Conservation (phyloP, 176 grass and related monocot species). For the Avena atlantica region DNA sequence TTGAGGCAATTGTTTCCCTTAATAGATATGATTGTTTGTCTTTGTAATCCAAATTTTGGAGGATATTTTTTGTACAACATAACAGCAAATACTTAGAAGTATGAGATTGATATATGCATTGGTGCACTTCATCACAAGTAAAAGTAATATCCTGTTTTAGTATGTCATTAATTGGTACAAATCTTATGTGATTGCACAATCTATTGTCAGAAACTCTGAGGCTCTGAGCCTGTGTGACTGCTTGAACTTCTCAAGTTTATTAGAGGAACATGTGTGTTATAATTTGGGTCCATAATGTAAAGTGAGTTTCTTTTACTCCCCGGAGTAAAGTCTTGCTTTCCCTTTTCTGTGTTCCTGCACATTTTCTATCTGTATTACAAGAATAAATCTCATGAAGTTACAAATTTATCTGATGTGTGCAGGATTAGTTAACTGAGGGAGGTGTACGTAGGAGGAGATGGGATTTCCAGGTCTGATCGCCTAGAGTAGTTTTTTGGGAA, state of each 20-base stretch:
- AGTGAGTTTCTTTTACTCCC: neutral
- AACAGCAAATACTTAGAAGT: slow-evolving; percentile 5
- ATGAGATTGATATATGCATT: slow-evolving; percentile 5
- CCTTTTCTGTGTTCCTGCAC: neutral
- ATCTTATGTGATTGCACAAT: slow-evolving; percentile 26
- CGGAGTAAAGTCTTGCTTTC: neutral
- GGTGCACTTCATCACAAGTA: slow-evolving; percentile 19
- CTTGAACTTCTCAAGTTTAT: slow-evolving; percentile 9
- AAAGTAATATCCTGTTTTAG: slow-evolving; percentile 25
- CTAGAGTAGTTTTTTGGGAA: neutral
- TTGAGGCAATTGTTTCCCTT: slow-evolving; percentile 7
- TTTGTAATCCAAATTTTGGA: slow-evolving; percentile 29
- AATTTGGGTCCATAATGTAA: slow-evolving; percentile 12
- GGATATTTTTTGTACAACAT: neutral
- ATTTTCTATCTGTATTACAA: slow-evolving; percentile 10
- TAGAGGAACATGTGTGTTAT: slow-evolving; percentile 2
- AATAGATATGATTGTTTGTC: neutral
- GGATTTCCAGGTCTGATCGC: neutral
- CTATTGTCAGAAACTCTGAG: slow-evolving; percentile 20
- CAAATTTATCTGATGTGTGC: neutral
- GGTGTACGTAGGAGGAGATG: neutral
- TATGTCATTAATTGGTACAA: slow-evolving; percentile 18
- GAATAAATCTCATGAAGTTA: neutral
- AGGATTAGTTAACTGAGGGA: neutral
- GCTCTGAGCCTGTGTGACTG: neutral